Evolutionary conservation across 331 rosid genomes (phyloP), one percentile per base, ranked within the genome.

Genomic region (Cydonia oblonga): DNA sequence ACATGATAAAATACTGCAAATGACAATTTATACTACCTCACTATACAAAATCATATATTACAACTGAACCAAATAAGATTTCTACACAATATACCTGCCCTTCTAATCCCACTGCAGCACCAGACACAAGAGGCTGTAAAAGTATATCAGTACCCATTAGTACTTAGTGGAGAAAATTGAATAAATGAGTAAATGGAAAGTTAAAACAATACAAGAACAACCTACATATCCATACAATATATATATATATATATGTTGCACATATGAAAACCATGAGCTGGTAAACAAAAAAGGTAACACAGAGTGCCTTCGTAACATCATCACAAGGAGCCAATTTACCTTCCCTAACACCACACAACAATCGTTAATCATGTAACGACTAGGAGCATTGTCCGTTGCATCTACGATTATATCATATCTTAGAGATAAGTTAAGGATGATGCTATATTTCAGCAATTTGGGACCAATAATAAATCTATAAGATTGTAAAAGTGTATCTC

Each of bases 361-460:
- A 81, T 93, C 97, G 56, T 87, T 93, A 72, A 91, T 93, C 93
- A 93, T 56, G 84, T 93, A 93, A 68, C 97, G 90, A 77, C 92
- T 93, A 16, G 98, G 97, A 84, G 97, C 95, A 85, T 93, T 93
- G 82, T 93, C 97, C 2, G 98, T 91, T 44, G 98, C 97, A 74
- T 93, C 98, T 42, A 93, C 89, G 33, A 91, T 76, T 53, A 91
- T 75, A 77, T 91, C 96, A 71, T 89, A 93, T 81, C 98, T 93
- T 79, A 16, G 67, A 73, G 76, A 83, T 78, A 18, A 76, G 88
- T 87, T 69, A 87, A 5, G 88, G 81, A 83, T 80, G 86, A 16
- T 60, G 19, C 13, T 54, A 30, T 58, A 12, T 54, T 32, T 68
- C 61, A 42, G 5, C 64, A 56, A 69, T 66, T 68, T 12, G 54